Conservation (phyloP, 192 early-diverging fungal genomes). For the Rhizoclosmatium sp. region DNA sequence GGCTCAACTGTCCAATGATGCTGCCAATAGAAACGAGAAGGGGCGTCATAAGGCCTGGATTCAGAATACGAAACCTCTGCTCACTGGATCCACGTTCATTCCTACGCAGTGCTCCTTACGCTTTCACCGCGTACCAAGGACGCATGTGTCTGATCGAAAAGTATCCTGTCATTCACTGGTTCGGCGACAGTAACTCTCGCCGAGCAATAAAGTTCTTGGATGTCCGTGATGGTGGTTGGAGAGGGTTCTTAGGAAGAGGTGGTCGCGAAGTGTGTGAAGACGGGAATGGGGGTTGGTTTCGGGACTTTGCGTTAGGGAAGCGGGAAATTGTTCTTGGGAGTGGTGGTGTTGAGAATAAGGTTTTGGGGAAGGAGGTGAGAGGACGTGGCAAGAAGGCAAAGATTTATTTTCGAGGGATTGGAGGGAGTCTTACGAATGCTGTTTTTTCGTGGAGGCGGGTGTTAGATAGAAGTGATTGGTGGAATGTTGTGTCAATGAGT, state of each 20-base stretch:
- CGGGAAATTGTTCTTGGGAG: neutral
- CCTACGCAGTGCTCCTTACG: neutral
- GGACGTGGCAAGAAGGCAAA: neutral
- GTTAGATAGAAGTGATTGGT: neutral
- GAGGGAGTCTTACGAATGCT: neutral
- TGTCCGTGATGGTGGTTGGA: neutral
- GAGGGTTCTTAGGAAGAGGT: neutral
- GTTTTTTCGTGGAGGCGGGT: neutral
- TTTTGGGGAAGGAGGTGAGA: neutral
- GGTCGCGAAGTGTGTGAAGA: neutral
- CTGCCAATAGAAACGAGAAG: no score
- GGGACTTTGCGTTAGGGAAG: neutral
- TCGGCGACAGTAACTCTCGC: neutral
- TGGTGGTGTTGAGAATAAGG: neutral
- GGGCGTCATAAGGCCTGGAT: no score
- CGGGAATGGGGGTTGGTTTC: neutral
- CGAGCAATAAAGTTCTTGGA: neutral
- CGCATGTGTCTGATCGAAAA: neutral
- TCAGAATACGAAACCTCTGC: no score
- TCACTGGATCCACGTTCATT: neutral
- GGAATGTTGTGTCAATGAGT: neutral
- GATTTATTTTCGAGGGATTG: neutral
- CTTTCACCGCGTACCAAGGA: neutral
- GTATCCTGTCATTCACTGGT: neutral
- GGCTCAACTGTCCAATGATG: no score